phyloP scores from a whole-genome alignment of 768 basidiomycete species.

The Fomitopsis pulvina region DNA sequence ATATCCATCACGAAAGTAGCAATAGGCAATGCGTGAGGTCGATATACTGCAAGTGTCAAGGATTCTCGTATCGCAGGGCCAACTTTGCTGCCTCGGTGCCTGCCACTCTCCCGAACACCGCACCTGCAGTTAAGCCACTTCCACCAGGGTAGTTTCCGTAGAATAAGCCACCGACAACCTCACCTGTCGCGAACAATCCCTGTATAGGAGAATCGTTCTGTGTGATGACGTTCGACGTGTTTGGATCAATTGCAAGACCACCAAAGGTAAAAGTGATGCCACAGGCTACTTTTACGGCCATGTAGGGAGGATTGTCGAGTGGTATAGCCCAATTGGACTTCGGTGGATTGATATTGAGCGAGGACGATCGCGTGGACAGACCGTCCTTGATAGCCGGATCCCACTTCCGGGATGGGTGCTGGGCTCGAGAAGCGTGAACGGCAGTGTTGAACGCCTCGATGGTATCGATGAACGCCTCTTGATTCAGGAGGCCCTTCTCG shows the following conservation, averaged over 20 bases:
- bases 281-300: slow-evolving; percentile 63
- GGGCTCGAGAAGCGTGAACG: slow-evolving; percentile 29
- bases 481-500: slow-evolving; percentile 40
- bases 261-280: slow-evolving; percentile 74
- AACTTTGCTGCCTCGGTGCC: slow-evolving; percentile 38
- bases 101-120: slow-evolving; percentile 58
- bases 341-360: slow-evolving; percentile 31
- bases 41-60: neutral
- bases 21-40: too few relatives aligned
- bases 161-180: slow-evolving; percentile 62
- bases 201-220: slow-evolving; percentile 34
- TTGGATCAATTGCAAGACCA: slow-evolving; percentile 52
- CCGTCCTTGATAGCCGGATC: slow-evolving; percentile 62
- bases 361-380: slow-evolving; percentile 42
- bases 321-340: slow-evolving; percentile 69
- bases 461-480: slow-evolving; percentile 37
- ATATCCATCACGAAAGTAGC: too few relatives aligned
- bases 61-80: neutral
- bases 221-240: slow-evolving; percentile 44
- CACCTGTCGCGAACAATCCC: slow-evolving; percentile 61
- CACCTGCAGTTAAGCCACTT: slow-evolving; percentile 57
- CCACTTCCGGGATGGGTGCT: slow-evolving; percentile 36
- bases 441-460: slow-evolving; percentile 46
- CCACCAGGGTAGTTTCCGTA: slow-evolving; percentile 66
- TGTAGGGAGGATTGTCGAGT: slow-evolving; percentile 45